Evolutionary conservation across 257 asterid genomes (phyloP), one percentile per base, ranked within the genome.

Genomic region (Nicotiana benthamiana): DNA sequence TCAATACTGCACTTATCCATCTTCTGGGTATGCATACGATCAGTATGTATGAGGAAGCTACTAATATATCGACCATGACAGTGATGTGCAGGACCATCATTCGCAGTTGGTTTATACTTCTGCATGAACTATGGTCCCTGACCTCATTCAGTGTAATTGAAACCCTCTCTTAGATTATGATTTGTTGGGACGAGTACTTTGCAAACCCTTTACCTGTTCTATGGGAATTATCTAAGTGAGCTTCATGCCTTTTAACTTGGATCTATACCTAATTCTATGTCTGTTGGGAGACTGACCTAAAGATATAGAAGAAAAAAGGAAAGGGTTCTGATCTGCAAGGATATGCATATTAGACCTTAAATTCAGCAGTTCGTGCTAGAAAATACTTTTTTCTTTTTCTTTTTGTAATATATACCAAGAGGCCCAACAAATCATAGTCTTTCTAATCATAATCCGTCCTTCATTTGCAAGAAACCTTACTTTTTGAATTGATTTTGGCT

Each of bases 391-490:
- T 32, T 51, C 75, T 66, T 68, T 68, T 68, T 20, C 57, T 40
- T 40, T 68, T 68, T 40, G n/a, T 40, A 40, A 68, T 68, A 68
- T 68, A 36, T 70, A 70, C 59, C 77, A 70, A 46, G 77, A 43
- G 36, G 34, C 4, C n/a, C n/a, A n/a, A n/a, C n/a, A n/a, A n/a
- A n/a, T n/a, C n/a, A n/a, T n/a, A n/a, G n/a, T n/a, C n/a, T n/a
- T n/a, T n/a, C n/a, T n/a, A n/a, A n/a, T n/a, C n/a, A n/a, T n/a
- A n/a, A n/a, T 43, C 34, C 34, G 15, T 70, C 4, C 9, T 43
- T 70, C 46, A 48, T 10, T 36, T 15, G n/a, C 18, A 20, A 70
- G 0, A 6, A 10, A 12, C 77, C n/a, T 70, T 40, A 70, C 34
- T 43, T 43, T 70, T 70, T 56, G 57, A 40, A 43, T 70, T 43